Evolutionary conservation across 1,139 yeast species (phyloP).

Genomic region (Sugiyamaella japonica): DNA sequence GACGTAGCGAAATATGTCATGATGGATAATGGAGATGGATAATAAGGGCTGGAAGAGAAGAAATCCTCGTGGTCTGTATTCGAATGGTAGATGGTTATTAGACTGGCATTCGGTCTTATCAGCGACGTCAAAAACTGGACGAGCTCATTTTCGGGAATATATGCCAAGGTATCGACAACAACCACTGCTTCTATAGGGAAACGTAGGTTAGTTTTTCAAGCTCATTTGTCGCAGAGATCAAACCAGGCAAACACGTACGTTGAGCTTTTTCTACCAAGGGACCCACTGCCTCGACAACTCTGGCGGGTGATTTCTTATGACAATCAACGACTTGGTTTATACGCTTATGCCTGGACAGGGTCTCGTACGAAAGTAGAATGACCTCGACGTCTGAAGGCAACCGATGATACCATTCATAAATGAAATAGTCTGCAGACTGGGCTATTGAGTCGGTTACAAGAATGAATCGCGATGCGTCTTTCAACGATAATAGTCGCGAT

Average conservation of each 20-base stretch:
- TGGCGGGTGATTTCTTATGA: slow-evolving; percentile 35
- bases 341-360: slow-evolving; percentile 47
- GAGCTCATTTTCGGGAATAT: slow-evolving; percentile 50
- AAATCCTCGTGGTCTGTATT: slow-evolving; percentile 21
- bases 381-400: slow-evolving; percentile 29
- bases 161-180: slow-evolving; percentile 70
- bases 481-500: slow-evolving; percentile 59
- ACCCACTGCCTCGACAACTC: slow-evolving; percentile 20
- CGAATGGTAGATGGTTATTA: slow-evolving; percentile 62
- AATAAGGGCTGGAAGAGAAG: slow-evolving; percentile 27
- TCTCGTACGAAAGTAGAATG: slow-evolving; percentile 24
- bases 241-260: slow-evolving; percentile 22
- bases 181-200: slow-evolving; percentile 35
- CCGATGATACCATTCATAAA: slow-evolving; percentile 57
- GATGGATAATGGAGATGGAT: slow-evolving; percentile 56
- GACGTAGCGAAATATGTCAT: slow-evolving; percentile 71
- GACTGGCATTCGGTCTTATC: slow-evolving; percentile 53
- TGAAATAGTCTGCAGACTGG: slow-evolving; percentile 61
- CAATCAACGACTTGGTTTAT: slow-evolving; percentile 55
- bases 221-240: background rate
- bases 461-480: slow-evolving; percentile 72
- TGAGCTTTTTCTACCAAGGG: slow-evolving; percentile 18
- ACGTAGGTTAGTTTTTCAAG: slow-evolving; percentile 1
- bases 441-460: slow-evolving; percentile 66
- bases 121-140: slow-evolving; percentile 56